Evolutionary conservation across 2,329 filamentous ascomycete species (phyloP).

Genomic region (Cercospora sojina): DNA sequence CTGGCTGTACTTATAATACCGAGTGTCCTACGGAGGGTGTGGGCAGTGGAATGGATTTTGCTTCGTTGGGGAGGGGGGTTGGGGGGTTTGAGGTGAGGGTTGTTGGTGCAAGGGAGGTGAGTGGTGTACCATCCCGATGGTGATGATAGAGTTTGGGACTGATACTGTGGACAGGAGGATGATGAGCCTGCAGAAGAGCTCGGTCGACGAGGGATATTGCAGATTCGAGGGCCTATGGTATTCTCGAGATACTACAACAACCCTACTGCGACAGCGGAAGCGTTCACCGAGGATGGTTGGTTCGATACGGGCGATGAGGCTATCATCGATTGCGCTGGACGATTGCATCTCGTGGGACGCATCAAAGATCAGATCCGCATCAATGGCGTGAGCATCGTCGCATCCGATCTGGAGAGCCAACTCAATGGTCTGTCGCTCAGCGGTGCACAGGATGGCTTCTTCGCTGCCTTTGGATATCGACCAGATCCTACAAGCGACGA

Average conservation of each 20-base stretch:
- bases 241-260: slow-evolving; percentile 92
- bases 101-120: background rate
- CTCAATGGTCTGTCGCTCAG: background rate
- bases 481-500: background rate
- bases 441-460: slow-evolving; percentile 4
- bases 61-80: slow-evolving; percentile 16
- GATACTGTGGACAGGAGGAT: too few species aligned
- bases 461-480: slow-evolving; percentile 1
- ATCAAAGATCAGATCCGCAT: slow-evolving; percentile 14
- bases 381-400: slow-evolving; percentile 7
- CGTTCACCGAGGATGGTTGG: slow-evolving; percentile 86
- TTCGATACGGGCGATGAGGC: slow-evolving; percentile 81
- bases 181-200: slow-evolving; percentile 63
- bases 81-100: slow-evolving; percentile 6
- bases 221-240: slow-evolving; percentile 74
- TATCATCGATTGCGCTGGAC: background rate
- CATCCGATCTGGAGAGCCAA: slow-evolving; percentile 10
- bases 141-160: too few species aligned
- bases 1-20: slow-evolving; percentile 23
- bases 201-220: slow-evolving; percentile 81
- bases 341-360: slow-evolving; percentile 8
- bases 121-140: too few species aligned
- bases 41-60: slow-evolving; percentile 15
- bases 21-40: slow-evolving; percentile 14
- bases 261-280: slow-evolving; percentile 77